Base-by-base conservation (phyloP, 306 rosid genomes). In the Lathyrus aphaca region DNA sequence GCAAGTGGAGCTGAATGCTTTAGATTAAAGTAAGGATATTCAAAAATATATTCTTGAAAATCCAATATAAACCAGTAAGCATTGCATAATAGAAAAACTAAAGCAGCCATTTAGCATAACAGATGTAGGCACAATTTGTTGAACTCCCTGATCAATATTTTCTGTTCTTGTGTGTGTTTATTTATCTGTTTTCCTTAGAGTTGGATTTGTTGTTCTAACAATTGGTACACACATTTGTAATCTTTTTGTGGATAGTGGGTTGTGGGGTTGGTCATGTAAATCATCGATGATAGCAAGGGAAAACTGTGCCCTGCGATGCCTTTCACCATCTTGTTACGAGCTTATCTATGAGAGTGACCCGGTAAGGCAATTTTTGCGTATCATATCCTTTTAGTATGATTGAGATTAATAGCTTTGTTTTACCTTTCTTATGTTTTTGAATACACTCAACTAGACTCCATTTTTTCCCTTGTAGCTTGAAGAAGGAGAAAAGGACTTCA, bases 261-360 rank as follows among this genome's bases (percentile, higher is more conserved):
- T 93, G 81, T 90, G 98, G 97, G 97, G 98, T 40, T 70, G 78
- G 91, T 74, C 77, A 6, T 93, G 98, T 85, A 86, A 85, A 69
- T 84, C 97, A 50, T 85, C 96, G 1, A 23, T 62, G 73, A 80
- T 74, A 77, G 88, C 87, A n/a, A 93, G 83, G 81, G 97, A 93
- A 77, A 93, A 93, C 73, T 93, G 98, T 72, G 98, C 87, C 68
- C 64, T 93, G 73, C 86, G 87, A 76, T 90, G 98, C 79, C 98
- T 93, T 71, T 86, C 97, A 12, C 85, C 91, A 0, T 58, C 84
- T 73, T 93, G 98, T 80, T 90, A 88, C 51, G 86, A 93, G 74
- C 77, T 90, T 18, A 80, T 90, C 62, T 93, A 90, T 8, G 86
- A 81, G 71, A 86, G 90, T 74, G 98, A 93, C 74, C 98, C 98